Conservation (phyloP, 1,284 basidiomycete genomes). For the Meripilus lineatus region DNA sequence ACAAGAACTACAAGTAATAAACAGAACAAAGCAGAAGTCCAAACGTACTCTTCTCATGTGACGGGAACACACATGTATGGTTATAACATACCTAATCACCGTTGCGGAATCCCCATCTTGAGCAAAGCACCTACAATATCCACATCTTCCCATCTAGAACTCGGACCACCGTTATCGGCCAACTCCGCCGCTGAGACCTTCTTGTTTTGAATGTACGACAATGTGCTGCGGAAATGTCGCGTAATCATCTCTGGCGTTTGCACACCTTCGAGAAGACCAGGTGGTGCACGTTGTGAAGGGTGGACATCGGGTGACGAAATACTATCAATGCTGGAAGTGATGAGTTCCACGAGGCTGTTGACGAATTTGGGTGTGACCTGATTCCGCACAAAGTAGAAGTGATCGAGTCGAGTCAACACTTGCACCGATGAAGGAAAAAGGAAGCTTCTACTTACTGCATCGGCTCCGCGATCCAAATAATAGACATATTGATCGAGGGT, state of each 20-base stretch:
- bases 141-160: conserved; percentile 76
- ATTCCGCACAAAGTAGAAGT: too few species aligned
- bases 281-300: conserved; percentile 73
- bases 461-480: conserved; percentile 88
- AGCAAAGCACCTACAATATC: conserved; percentile 80
- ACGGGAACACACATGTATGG: not conserved
- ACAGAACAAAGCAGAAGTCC: conserved; percentile 14
- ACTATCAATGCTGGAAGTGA: conserved; percentile 86
- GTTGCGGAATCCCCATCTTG: conserved; percentile 77
- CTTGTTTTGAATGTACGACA: conserved; percentile 76
- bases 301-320: conserved; percentile 83
- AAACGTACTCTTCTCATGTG: conserved; percentile 1
- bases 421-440: not conserved
- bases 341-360: conserved; percentile 89
- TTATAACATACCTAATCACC: too few species aligned
- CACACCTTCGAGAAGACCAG: conserved; percentile 84
- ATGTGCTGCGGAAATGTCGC: conserved; percentile 88
- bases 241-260: conserved; percentile 89
- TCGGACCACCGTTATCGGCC: conserved; percentile 35
- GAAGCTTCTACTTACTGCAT: conserved; percentile 72
- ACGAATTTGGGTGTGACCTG: conserved; percentile 91
- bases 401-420: not conserved
- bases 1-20: conserved; percentile 11
- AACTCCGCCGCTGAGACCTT: conserved; percentile 46
- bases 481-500: conserved; percentile 92